These are phyloP conservation scores for Castanea mollissima DNA, from an alignment of 306 rosid species.

Conservation along the genomic window DNA sequence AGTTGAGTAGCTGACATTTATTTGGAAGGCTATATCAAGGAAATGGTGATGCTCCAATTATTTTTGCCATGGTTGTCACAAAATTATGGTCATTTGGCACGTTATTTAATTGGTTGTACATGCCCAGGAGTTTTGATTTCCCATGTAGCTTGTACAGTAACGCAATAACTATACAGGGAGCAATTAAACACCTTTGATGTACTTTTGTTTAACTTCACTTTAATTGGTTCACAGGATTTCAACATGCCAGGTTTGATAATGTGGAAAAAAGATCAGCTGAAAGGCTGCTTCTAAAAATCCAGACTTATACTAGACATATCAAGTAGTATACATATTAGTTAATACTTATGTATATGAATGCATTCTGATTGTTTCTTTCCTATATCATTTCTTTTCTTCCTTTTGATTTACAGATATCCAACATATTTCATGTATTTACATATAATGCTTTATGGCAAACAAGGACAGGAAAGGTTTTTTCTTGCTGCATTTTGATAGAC, in stretches of 20 bases:
- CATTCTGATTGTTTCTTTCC: background rate
- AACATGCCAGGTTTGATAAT: background rate
- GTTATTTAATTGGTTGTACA: background rate
- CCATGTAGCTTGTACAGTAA: background rate
- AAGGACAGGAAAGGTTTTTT: background rate
- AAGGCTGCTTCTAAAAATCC: background rate
- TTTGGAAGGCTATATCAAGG: background rate
- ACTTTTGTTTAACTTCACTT: background rate
- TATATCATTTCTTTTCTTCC: background rate
- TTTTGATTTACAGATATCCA: background rate
- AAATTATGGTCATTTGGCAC: background rate
- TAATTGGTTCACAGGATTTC: background rate
- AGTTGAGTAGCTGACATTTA: background rate
- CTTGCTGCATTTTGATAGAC: background rate
- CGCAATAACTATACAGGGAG: background rate
- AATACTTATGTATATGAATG: background rate
- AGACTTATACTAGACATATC: background rate
- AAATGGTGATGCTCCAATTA: background rate
- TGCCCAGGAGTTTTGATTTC: background rate
- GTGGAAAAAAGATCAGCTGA: background rate
- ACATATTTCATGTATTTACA: background rate
- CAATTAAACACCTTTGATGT: background rate
- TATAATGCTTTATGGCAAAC: background rate
- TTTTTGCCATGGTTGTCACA: background rate
- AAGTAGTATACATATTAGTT: background rate